phyloP scores from a whole-genome alignment of 1,284 basidiomycete species.

The Sporisorium reilianum region DNA sequence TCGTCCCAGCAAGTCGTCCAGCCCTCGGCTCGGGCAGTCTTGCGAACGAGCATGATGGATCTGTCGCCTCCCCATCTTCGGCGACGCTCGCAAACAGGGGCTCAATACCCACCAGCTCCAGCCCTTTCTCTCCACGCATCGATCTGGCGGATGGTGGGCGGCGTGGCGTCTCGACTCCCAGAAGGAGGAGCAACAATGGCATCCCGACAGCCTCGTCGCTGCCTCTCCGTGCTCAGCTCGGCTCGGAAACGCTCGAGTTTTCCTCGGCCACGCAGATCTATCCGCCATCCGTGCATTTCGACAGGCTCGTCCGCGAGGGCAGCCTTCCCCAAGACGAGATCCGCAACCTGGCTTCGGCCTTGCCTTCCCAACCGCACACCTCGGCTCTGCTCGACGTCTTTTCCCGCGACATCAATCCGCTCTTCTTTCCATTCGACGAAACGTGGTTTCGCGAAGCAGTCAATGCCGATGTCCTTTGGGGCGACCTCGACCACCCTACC shows the following conservation, averaged over 20 bases:
- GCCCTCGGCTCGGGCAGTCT: neutral
- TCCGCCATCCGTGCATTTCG: constrained; percentile 29
- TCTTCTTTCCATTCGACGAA: constrained; percentile 42
- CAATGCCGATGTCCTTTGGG: constrained; percentile 26
- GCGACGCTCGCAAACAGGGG: too few species aligned
- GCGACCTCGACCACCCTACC: constrained; percentile 1
- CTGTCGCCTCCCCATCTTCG: neutral
- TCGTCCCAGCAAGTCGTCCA: neutral
- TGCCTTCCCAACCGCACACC: constrained; percentile 21
- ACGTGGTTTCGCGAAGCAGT: constrained; percentile 31
- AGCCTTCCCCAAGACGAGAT: constrained; percentile 12
- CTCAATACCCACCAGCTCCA: too few species aligned
- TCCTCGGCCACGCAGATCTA: constrained; percentile 22
- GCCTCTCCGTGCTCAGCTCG: constrained; percentile 24
- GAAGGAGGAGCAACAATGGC: constrained; percentile 23
- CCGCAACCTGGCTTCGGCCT: constrained; percentile 4
- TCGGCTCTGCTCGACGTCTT: constrained; percentile 19
- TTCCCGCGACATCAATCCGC: constrained; percentile 37
- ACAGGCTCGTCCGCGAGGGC: constrained; percentile 27
- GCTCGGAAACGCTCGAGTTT: constrained; percentile 27
- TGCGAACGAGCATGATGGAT: neutral
- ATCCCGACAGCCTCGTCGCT: constrained; percentile 28
- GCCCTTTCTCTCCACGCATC: neutral
- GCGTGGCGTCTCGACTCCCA: constrained; percentile 4
- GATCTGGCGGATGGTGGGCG: neutral